A percentile compares a stretch with the other conserved stretches of the same genome.
phyloP scores from a whole-genome alignment of 148 eudicot species.

The Diospyros kaki region DNA sequence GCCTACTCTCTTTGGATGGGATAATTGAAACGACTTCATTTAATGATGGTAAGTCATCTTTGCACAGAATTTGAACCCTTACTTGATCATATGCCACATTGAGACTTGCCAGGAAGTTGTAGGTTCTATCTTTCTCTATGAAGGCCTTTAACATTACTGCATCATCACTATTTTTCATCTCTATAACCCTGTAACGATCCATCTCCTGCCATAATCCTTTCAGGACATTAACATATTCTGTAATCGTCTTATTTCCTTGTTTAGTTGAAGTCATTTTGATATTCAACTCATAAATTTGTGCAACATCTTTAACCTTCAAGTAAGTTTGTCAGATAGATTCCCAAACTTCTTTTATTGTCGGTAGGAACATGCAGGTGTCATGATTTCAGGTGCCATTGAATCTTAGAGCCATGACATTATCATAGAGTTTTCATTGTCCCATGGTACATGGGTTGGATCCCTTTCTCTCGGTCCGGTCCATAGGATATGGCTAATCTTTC shows the following conservation, averaged over 20 bases:
- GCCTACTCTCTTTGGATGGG: no score
- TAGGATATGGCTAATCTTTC: not conserved
- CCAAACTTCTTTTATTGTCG: conserved; percentile 13
- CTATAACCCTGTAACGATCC: not conserved
- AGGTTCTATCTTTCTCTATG: not conserved
- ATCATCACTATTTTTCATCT: not conserved
- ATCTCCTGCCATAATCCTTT: conserved; percentile 3
- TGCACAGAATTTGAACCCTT: no score
- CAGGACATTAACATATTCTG: not conserved
- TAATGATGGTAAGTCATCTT: no score
- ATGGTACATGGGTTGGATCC: conserved; percentile 7
- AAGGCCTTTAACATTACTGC: not conserved
- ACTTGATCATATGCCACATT: not conserved
- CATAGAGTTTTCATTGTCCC: conserved; percentile 12
- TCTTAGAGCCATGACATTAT: conserved; percentile 20
- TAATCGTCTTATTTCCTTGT: not conserved
- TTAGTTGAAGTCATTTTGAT: not conserved
- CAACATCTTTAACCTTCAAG: conserved; percentile 20
- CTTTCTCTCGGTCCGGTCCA: not conserved
- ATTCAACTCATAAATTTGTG: conserved; percentile 3
- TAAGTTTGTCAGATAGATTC: conserved; percentile 9
- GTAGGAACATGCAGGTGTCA: conserved; percentile 21
- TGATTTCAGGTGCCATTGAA: conserved; percentile 18
- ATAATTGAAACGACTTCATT: no score
- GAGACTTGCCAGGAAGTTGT: not conserved